Conservation (phyloP, 2,329 filamentous ascomycete genomes). For the Alternaria brassicae region DNA sequence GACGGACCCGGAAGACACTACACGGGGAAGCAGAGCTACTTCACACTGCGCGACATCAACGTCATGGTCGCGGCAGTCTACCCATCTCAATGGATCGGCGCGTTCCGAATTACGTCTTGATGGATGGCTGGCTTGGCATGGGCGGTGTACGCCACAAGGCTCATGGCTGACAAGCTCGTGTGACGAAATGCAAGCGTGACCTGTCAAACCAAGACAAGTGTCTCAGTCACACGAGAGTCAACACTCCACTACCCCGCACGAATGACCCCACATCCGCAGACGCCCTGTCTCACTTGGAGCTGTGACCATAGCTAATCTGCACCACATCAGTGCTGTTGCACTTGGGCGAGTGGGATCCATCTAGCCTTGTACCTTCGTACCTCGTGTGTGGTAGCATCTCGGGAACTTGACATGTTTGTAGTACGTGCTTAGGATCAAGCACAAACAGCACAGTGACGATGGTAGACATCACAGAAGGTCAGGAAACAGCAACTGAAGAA, state of each 20-base stretch:
- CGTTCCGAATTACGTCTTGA: not conserved
- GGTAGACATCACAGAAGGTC: not conserved
- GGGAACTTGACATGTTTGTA: not conserved
- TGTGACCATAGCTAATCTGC: slow-evolving; percentile 23
- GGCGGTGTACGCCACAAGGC: not conserved
- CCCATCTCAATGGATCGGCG: not conserved
- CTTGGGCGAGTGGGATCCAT: not conserved
- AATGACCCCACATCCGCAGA: not conserved
- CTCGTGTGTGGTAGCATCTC: not conserved
- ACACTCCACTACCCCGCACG: slow-evolving; percentile 12
- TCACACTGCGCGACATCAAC: not conserved
- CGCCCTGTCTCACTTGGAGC: slow-evolving; percentile 11
- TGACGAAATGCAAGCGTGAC: slow-evolving; percentile 10
- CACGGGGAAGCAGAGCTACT: too few relatives aligned
- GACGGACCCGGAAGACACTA: not conserved
- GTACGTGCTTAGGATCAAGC: not conserved
- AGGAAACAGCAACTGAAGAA: not conserved
- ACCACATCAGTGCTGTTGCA: slow-evolving; percentile 10
- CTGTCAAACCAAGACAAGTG: slow-evolving; percentile 6
- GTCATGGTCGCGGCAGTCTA: not conserved
- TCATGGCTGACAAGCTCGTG: slow-evolving; percentile 10
- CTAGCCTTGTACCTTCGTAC: not conserved
- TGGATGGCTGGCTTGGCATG: not conserved
- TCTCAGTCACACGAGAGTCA: slow-evolving; percentile 12
- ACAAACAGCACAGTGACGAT: not conserved